phyloP scores from a whole-genome alignment of 2,329 filamentous ascomycete genomes.

The Lachnellula cervina region DNA sequence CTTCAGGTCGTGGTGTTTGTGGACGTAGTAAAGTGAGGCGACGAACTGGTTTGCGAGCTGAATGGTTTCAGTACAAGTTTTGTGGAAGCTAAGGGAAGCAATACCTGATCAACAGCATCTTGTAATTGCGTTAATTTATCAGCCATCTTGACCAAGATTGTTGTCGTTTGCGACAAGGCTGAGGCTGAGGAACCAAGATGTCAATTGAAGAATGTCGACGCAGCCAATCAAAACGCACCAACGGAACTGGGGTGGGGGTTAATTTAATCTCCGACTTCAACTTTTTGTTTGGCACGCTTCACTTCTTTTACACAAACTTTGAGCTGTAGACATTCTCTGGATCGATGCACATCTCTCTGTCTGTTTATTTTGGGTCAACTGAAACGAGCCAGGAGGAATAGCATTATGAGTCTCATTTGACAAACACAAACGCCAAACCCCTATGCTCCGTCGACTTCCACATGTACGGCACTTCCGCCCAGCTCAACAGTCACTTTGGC shows the following conservation, averaged over 20 bases:
- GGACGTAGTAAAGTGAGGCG: constrained; percentile 60
- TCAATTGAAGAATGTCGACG: neutral
- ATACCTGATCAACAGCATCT: constrained; percentile 76
- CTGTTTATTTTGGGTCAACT: neutral
- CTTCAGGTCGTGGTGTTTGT: constrained; percentile 63
- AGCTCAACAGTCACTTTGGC: constrained; percentile 13
- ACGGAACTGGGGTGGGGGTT: neutral
- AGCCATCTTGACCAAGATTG: constrained; percentile 46
- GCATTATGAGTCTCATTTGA: neutral
- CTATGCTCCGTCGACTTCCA: constrained; percentile 20
- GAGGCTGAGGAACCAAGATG: constrained; percentile 10
- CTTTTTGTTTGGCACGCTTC: neutral
- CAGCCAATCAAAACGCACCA: constrained; percentile 1
- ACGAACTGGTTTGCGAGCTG: constrained; percentile 67
- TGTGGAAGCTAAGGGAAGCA: constrained; percentile 10
- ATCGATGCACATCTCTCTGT: neutral
- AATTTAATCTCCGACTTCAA: constrained; percentile 9
- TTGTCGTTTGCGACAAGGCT: constrained; percentile 11
- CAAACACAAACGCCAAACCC: neutral
- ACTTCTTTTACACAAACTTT: neutral
- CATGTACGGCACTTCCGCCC: constrained; percentile 17
- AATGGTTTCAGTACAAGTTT: constrained; percentile 3
- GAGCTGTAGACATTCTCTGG: neutral
- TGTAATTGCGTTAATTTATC: constrained; percentile 80
- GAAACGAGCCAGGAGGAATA: neutral